Percentiles rank a stretch among this genome's conserved stretches.
Evolutionary conservation across 2,329 filamentous ascomycete species (phyloP).

Genomic region (Beauveria caledonica): DNA sequence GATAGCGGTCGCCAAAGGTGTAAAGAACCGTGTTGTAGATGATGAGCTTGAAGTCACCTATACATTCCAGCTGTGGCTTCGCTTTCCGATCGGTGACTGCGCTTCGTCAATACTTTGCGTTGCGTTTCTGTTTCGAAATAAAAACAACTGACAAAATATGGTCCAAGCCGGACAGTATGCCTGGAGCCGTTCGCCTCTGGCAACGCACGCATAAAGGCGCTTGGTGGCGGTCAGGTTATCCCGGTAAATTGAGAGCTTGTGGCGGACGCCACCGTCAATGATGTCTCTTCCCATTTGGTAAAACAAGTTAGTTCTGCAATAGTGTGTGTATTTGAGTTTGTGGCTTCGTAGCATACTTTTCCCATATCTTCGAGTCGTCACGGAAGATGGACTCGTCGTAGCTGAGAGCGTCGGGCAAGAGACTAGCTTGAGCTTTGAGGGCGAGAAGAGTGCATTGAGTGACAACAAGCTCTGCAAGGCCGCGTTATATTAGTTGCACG

Average conservation of each 20-base stretch:
- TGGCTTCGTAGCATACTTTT: background rate
- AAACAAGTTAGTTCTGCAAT: background rate
- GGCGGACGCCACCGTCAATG: background rate
- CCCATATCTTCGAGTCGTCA: background rate
- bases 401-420: background rate
- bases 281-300: background rate
- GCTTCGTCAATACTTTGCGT: background rate
- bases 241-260: constrained; percentile 10
- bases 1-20: constrained; percentile 6
- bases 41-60: background rate
- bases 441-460: constrained; percentile 7
- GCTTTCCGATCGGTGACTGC: background rate
- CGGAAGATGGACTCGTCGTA: background rate
- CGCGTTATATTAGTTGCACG: background rate
- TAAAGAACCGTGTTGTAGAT: background rate
- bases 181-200: background rate
- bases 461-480: constrained; percentile 3
- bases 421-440: constrained; percentile 4
- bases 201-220: constrained; percentile 5
- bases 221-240: constrained; percentile 6
- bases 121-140: background rate
- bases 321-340: background rate
- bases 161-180: constrained; percentile 9
- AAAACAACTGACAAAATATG: constrained; percentile 4
- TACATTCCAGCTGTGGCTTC: background rate